Evolutionary conservation across 371 early-diverging fungal genomes (phyloP).

Genomic region (Rhizopus arrhizus): DNA sequence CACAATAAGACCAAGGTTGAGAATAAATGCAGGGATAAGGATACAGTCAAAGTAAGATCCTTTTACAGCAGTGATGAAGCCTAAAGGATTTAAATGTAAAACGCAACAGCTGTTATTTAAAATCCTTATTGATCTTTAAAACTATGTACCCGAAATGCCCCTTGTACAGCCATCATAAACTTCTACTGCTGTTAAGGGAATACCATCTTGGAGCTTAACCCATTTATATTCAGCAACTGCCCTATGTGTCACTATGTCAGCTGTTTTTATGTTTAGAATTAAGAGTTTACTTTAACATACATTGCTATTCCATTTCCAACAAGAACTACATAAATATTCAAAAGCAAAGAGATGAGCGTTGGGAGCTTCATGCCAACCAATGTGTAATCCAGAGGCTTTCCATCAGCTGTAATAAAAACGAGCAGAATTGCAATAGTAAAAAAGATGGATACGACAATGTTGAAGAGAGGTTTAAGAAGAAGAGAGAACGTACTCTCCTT

Average conservation of each 20-base stretch:
- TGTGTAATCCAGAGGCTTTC: conserved; percentile 24
- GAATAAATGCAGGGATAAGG: conserved; percentile 24
- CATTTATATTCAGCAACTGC: conserved; percentile 39
- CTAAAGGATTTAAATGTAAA: conserved; percentile 1
- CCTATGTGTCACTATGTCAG: conserved; percentile 8
- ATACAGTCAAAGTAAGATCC: conserved; percentile 24
- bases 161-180: conserved; percentile 36
- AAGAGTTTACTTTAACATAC: conserved; percentile 16
- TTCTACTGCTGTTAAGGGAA: conserved; percentile 24
- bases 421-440: conserved; percentile 15
- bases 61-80: conserved; percentile 17
- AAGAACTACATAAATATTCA: conserved; percentile 23
- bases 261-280: too few relatives aligned
- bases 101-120: too few relatives aligned
- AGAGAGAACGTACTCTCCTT: conserved; percentile 3
- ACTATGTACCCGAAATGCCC: conserved; percentile 28
- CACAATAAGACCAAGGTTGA: conserved; percentile 30
- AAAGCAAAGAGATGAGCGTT: conserved; percentile 24
- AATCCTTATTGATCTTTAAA: neutral
- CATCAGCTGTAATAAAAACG: conserved; percentile 26
- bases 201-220: conserved; percentile 22
- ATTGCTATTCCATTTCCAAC: conserved; percentile 33
- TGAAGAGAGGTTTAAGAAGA: conserved; percentile 7
- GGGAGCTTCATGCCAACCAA: conserved; percentile 26
- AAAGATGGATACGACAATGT: conserved; percentile 8